Conservation (phyloP, 1,284 basidiomycete genomes). For the Ustilago vetiveriae region DNA sequence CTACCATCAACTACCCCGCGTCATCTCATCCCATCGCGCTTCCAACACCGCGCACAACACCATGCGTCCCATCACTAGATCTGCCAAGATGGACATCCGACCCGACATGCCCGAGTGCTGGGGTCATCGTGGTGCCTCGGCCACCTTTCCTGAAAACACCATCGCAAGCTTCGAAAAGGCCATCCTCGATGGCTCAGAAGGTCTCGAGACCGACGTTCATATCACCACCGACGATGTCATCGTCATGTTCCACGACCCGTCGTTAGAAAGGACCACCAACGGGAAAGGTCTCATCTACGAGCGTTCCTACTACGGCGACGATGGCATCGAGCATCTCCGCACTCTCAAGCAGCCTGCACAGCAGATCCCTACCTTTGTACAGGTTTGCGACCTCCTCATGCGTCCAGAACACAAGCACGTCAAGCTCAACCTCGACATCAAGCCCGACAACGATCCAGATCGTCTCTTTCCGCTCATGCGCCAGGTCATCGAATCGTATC, state of each 20-base stretch:
- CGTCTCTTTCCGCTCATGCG: slow-evolving; percentile 87
- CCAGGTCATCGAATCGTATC: slow-evolving; percentile 76
- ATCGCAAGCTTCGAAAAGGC: slow-evolving; percentile 65
- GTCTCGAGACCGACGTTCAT: slow-evolving; percentile 82
- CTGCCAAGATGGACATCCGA: slow-evolving; percentile 45
- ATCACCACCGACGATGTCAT: slow-evolving; percentile 89
- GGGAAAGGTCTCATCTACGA: slow-evolving; percentile 71
- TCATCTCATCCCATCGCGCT: slow-evolving; percentile 1
- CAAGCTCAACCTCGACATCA: slow-evolving; percentile 78
- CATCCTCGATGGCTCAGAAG: slow-evolving; percentile 64
- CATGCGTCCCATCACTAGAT: slow-evolving; percentile 58
- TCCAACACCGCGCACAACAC: slow-evolving; percentile 2
- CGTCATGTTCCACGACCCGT: slow-evolving; percentile 94
- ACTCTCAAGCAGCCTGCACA: slow-evolving; percentile 80
- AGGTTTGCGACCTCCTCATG: slow-evolving; percentile 64
- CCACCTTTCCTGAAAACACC: slow-evolving; percentile 66
- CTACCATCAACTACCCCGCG: slow-evolving; percentile 11
- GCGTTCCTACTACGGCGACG: slow-evolving; percentile 69
- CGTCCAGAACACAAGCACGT: slow-evolving; percentile 61
- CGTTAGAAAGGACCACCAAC: slow-evolving; percentile 71
- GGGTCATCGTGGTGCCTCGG: slow-evolving; percentile 66
- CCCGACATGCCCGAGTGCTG: slow-evolving; percentile 60
- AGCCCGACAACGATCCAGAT: slow-evolving; percentile 89
- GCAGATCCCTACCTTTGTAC: slow-evolving; percentile 65
- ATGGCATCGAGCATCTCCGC: slow-evolving; percentile 81